phyloP scores from a whole-genome alignment of 805 yeast species.

The Candida insectalens region DNA sequence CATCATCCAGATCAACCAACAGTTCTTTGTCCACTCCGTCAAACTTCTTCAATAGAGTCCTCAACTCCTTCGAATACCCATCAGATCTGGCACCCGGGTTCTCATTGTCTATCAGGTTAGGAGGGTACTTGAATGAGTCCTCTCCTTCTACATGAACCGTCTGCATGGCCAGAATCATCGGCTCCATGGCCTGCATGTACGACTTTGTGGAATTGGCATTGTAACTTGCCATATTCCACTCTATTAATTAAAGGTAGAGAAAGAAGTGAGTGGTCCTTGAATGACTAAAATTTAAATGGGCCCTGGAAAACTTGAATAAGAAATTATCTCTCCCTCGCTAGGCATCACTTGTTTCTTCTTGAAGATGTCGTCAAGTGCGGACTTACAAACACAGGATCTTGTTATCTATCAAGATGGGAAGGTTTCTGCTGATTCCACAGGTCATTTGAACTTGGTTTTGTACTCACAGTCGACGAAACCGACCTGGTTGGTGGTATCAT shows the following conservation, averaged over 20 bases:
- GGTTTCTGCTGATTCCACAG: background rate
- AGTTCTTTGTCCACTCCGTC: slow-evolving; percentile 19
- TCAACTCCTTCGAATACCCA: slow-evolving; percentile 12
- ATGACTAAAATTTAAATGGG: background rate
- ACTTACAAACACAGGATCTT: slow-evolving; percentile 2
- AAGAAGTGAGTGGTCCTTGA: background rate
- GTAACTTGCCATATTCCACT: slow-evolving; percentile 34
- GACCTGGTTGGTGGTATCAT: slow-evolving; percentile 48
- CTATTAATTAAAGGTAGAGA: too few species aligned
- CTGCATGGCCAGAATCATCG: slow-evolving; percentile 44
- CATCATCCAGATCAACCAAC: slow-evolving; percentile 6
- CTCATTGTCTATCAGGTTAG: slow-evolving; percentile 23
- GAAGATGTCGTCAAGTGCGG: slow-evolving; percentile 2
- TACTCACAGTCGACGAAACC: slow-evolving; percentile 48
- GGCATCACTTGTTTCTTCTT: background rate
- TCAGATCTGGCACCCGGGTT: slow-evolving; percentile 16
- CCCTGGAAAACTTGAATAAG: background rate
- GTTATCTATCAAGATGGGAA: slow-evolving; percentile 1
- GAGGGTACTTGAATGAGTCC: slow-evolving; percentile 17
- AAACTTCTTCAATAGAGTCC: slow-evolving; percentile 21
- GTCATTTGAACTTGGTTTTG: slow-evolving; percentile 26
- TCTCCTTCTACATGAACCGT: slow-evolving; percentile 20
- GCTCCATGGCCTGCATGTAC: slow-evolving; percentile 70
- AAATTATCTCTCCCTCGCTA: too few species aligned
- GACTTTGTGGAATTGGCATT: slow-evolving; percentile 61